phyloP scores from a whole-genome alignment of 305 asterid species.

The Solanum aculeatissimum region DNA sequence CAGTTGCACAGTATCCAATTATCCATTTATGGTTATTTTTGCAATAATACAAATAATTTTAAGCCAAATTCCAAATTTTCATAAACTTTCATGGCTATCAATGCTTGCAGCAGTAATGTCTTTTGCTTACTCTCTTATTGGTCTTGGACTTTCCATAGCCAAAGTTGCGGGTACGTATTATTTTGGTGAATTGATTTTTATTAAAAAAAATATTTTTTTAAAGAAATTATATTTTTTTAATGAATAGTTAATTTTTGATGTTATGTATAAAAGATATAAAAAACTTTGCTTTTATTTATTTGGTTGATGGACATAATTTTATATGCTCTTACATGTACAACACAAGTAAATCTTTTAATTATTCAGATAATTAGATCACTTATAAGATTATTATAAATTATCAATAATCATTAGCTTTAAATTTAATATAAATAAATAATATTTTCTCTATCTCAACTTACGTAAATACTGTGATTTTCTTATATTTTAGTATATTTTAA shows the following conservation, averaged over 20 bases:
- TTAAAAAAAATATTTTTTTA: no score
- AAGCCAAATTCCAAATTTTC: conserved; percentile 73
- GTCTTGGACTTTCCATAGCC: conserved; percentile 52
- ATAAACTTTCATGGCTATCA: conserved; percentile 66
- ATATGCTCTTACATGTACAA: neutral
- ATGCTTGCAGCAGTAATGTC: conserved; percentile 65
- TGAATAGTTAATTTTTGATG: no score
- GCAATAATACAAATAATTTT: conserved; percentile 43
- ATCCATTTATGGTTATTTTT: conserved; percentile 46
- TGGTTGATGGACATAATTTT: neutral
- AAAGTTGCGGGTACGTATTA: conserved; percentile 27
- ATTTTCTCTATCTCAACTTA: neutral
- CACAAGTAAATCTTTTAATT: neutral
- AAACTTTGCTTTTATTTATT: neutral
- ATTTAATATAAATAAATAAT: no score
- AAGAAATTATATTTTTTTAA: no score
- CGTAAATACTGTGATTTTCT: accelerated
- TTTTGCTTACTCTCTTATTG: conserved; percentile 49
- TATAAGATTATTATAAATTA: no score
- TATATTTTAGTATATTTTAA: neutral
- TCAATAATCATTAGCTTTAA: no score
- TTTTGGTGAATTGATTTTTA: neutral
- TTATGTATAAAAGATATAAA: no score
- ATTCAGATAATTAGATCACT: neutral
- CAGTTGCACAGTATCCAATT: conserved; percentile 29